Base-by-base conservation (phyloP, 2,329 filamentous ascomycete species). In the Pyricularia sp. region DNA sequence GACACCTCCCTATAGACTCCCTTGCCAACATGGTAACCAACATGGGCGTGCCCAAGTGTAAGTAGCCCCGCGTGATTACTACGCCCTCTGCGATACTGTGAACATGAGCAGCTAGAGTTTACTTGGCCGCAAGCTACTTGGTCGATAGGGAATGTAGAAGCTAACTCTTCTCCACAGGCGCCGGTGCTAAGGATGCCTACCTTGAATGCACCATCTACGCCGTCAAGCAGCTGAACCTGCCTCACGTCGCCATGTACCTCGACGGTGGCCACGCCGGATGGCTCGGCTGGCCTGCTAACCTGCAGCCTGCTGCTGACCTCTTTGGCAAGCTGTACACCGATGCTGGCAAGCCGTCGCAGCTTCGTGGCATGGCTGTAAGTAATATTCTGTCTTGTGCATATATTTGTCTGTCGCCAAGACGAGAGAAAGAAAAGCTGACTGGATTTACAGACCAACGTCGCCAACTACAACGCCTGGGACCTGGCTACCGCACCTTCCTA, bases 1-100 rank as follows among this genome's bases (percentile, higher is more conserved):
- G 10, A 6, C n/a, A 8, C 19, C 40, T 49, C 6, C 5, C 1
- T 8, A 1, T 83, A 31, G 82, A 85, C 71, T 82, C 81, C 30
- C 75, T 85, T n/a, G 81, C 82, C 66, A 85, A 85, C 75, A 73
- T 85, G 71, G 77, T 85, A 60, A 85, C 82, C 68, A 85, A 85
- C 75, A 64, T 79, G 68, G 76, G 76, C 68, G 76, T 82, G 6
- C 67, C 76, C 65, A 83, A 82, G 72, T 85, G 83, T 59, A 59
- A 59, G 55, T 19, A 30, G 3, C 9, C 16, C 16, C 49, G 12
- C 19, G 10, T 55, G 19, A n/a, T 22, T 7, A 31, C 6, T 31
- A 1, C 30, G n/a, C 9, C 30, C 9, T 31, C 30, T 31, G 30
- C 5, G 9, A 31, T 31, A 4, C 30, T 31, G 6, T 7, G 30